These are phyloP conservation scores for Periglandula ipomoeae DNA, from an alignment of 2,329 filamentous ascomycete species.

Conservation along the genomic window DNA sequence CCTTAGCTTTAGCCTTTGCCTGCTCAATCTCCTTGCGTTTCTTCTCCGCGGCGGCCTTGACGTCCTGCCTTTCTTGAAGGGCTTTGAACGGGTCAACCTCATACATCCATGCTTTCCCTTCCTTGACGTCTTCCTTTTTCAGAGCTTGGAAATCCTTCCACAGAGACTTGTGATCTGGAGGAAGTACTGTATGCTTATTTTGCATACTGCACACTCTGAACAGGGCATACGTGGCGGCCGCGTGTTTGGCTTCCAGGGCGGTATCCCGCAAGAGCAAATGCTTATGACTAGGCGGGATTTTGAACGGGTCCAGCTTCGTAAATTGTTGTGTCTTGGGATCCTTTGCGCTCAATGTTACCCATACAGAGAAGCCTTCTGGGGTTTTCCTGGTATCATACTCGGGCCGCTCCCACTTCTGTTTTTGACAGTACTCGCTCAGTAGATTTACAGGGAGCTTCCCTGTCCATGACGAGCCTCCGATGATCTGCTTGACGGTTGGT, in stretches of 20 bases:
- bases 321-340: slow-evolving; percentile 78
- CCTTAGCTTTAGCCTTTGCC: slow-evolving; percentile 58
- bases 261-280: slow-evolving; percentile 68
- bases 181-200: slow-evolving; percentile 90
- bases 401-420: slow-evolving; percentile 89
- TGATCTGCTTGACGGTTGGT: slow-evolving; percentile 66
- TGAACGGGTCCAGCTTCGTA: slow-evolving; percentile 69
- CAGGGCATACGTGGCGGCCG: slow-evolving; percentile 82
- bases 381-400: slow-evolving; percentile 79
- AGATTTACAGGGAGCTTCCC: slow-evolving; percentile 93
- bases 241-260: slow-evolving; percentile 84
- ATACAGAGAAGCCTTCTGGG: slow-evolving; percentile 65
- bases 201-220: slow-evolving; percentile 92
- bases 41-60: slow-evolving; percentile 67
- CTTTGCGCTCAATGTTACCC: slow-evolving; percentile 65
- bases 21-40: slow-evolving; percentile 64
- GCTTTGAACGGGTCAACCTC: slow-evolving; percentile 89
- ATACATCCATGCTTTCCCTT: slow-evolving; percentile 80
- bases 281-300: slow-evolving; percentile 66
- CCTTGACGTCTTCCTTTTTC: slow-evolving; percentile 71
- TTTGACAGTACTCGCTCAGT: slow-evolving; percentile 89
- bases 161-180: slow-evolving; percentile 77
- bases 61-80: slow-evolving; percentile 68
- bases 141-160: slow-evolving; percentile 87
- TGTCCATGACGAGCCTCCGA: slow-evolving; percentile 93